phyloP scores from a whole-genome alignment of 208 protist species.

The Tetramitus jugosus region DNA sequence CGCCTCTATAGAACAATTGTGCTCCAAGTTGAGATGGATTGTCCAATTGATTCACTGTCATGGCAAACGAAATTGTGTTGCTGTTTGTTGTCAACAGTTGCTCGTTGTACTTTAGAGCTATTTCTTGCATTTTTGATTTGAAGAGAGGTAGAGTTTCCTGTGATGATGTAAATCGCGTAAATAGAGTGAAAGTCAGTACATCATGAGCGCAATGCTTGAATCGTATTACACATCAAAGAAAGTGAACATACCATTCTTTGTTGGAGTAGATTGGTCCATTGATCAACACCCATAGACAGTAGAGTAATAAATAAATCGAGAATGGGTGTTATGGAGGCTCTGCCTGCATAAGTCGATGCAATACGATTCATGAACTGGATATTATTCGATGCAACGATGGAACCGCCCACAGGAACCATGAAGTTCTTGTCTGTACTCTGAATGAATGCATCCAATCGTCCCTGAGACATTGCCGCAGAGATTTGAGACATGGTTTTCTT shows the following conservation, averaged over 20 bases:
- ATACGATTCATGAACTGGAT: constrained; percentile 42
- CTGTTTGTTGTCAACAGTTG: constrained; percentile 45
- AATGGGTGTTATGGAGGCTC: constrained; percentile 73
- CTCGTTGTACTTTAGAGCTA: constrained; percentile 30
- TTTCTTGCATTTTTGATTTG: neutral
- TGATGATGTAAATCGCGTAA: no score
- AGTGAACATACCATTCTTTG: no score
- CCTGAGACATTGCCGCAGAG: constrained; percentile 47
- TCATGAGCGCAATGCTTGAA: no score
- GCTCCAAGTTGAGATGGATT: neutral
- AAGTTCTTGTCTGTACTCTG: constrained; percentile 99
- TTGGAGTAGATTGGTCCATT: constrained; percentile 60
- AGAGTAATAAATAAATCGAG: constrained; percentile 93
- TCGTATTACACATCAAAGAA: no score
- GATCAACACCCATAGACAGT: constrained; percentile 73
- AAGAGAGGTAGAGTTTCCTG: neutral
- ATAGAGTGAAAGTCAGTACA: no score
- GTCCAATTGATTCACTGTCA: constrained; percentile 28
- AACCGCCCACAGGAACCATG: constrained; percentile 92
- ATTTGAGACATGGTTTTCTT: constrained; percentile 62
- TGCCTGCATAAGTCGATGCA: constrained; percentile 68
- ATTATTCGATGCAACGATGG: constrained; percentile 35
- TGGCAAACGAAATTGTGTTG: constrained; percentile 59
- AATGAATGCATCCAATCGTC: constrained; percentile 81
- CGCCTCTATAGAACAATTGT: constrained; percentile 18